Evolutionary conservation across 495 filamentous ascomycete genomes (phyloP).

Genomic region (Podospora appendiculata): DNA sequence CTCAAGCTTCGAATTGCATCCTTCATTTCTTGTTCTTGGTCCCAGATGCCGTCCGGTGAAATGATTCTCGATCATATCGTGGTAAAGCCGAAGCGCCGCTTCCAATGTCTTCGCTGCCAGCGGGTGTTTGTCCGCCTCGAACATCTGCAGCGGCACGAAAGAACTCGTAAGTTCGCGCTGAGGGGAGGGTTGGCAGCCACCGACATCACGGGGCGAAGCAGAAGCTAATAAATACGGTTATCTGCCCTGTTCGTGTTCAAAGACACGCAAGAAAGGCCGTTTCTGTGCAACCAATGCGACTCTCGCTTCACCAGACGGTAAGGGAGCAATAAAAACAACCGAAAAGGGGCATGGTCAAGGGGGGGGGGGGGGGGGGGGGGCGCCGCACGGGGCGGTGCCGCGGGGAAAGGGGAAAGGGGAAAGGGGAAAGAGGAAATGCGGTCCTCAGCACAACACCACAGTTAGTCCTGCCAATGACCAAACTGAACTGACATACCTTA

Average conservation of each 20-base stretch:
- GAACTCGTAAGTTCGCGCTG: background rate
- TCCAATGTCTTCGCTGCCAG: conserved; percentile 1
- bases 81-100: conserved; percentile 1
- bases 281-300: conserved; percentile 2
- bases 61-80: conserved; percentile 1
- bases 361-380: too few species aligned
- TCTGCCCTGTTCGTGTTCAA: background rate
- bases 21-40: too few species aligned
- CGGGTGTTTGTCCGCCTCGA: conserved; percentile 1
- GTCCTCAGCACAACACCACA: too few species aligned
- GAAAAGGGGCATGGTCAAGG: background rate
- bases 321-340: background rate
- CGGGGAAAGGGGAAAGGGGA: too few species aligned
- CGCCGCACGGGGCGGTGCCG: too few species aligned
- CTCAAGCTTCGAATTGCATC: too few species aligned
- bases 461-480: too few species aligned
- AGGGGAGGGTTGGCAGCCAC: too few species aligned
- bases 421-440: too few species aligned
- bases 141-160: conserved; percentile 4
- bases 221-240: too few species aligned
- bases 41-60: background rate
- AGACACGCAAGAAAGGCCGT: conserved; percentile 6
- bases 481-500: too few species aligned
- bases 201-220: too few species aligned
- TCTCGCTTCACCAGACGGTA: conserved; percentile 5